These are phyloP conservation scores for Apostasia shenzhenica DNA, from an alignment of 106 monocot genomes.

Conservation along the genomic window DNA sequence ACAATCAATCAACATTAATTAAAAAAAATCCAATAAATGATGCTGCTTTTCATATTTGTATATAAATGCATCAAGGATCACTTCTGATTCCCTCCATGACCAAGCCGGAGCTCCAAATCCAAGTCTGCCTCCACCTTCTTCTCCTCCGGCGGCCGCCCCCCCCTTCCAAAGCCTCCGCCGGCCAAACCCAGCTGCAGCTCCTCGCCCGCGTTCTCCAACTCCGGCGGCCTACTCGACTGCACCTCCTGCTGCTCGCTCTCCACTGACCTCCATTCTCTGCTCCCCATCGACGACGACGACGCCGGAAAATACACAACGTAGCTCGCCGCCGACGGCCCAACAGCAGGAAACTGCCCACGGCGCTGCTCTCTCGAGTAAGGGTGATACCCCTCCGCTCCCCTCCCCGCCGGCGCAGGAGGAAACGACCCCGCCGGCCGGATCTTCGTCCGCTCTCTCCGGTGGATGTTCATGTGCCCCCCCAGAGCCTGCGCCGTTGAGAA, in stretches of 20 bases:
- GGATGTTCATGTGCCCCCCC: slow-evolving; percentile 40
- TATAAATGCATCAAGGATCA: too few species aligned
- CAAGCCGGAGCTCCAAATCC: slow-evolving; percentile 27
- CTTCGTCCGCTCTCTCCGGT: slow-evolving; percentile 12
- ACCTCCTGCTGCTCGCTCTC: too few species aligned
- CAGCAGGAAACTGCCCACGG: not conserved
- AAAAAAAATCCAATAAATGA: too few species aligned
- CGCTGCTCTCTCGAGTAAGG: not conserved
- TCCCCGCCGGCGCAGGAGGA: not conserved
- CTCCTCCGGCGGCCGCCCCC: not conserved
- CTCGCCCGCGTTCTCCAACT: not conserved
- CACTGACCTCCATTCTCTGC: too few species aligned
- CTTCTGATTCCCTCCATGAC: not conserved
- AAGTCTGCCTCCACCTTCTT: not conserved
- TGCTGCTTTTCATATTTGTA: too few species aligned
- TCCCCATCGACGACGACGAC: not conserved
- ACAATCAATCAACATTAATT: too few species aligned
- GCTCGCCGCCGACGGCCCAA: not conserved
- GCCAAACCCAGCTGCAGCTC: not conserved
- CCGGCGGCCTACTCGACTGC: not conserved
- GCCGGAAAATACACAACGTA: not conserved
- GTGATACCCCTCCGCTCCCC: not conserved
- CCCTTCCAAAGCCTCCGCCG: too few species aligned
- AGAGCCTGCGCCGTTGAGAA: slow-evolving; percentile 32
- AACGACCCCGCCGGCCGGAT: not conserved